Conservation (phyloP, 768 basidiomycete species). For the Hysterangium stoloniferum region DNA sequence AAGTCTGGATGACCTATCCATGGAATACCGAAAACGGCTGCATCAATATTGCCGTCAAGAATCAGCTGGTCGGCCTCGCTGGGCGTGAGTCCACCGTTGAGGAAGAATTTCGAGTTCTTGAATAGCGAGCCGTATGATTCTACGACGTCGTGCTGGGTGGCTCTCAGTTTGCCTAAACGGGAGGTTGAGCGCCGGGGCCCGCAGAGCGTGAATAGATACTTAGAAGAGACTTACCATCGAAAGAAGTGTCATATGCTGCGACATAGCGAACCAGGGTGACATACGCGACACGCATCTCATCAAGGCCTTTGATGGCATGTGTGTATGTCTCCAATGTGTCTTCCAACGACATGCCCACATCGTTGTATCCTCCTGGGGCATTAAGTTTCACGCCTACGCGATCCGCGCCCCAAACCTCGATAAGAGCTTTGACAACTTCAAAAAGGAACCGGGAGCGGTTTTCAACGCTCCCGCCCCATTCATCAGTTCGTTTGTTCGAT, state of each 20-base stretch:
- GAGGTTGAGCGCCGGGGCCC: too few relatives aligned
- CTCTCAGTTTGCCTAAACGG: constrained; percentile 25
- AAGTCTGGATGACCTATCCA: constrained; percentile 36
- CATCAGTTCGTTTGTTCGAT: constrained; percentile 33
- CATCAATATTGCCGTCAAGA: constrained; percentile 28
- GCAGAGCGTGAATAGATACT: too few relatives aligned
- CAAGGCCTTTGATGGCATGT: constrained; percentile 34
- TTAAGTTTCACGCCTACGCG: constrained; percentile 37
- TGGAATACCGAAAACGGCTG: constrained; percentile 28
- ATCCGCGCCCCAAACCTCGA: constrained; percentile 35
- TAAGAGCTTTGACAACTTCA: constrained; percentile 26
- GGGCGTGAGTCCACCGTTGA: constrained; percentile 30
- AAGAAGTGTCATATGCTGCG: constrained; percentile 17
- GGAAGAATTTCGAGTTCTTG: constrained; percentile 29
- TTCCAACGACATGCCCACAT: constrained; percentile 39
- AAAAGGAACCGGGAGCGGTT: constrained; percentile 34
- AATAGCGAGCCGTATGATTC: constrained; percentile 28
- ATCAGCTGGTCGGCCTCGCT: constrained; percentile 31
- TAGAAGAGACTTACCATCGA: constrained; percentile 24
- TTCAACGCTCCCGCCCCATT: constrained; percentile 37
- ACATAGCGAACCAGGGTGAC: constrained; percentile 26
- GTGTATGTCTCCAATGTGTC: constrained; percentile 35
- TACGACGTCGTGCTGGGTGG: constrained; percentile 32
- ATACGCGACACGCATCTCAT: constrained; percentile 30
- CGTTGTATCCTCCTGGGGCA: constrained; percentile 38